Evolutionary conservation across 352 stramenopile genomes (phyloP), one percentile per base, ranked within the genome.

Genomic region (Elongisporangium undulatum): DNA sequence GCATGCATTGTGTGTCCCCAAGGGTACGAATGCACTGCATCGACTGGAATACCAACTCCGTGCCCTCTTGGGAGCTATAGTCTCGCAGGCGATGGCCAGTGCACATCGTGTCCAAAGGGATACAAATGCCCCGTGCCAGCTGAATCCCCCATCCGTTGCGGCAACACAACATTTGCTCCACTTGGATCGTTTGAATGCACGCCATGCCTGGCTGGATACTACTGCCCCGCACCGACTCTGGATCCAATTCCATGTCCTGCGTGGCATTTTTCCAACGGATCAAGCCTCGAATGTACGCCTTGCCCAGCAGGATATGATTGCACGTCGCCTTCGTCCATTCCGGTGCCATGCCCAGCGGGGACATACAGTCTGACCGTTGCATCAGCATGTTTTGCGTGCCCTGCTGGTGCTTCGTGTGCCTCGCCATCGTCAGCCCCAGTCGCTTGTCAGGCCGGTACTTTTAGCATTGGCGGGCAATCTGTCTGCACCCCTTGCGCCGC

Each of bases 291-390:
- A 13, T 87, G 78, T 53, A 74, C 59, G 2, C 66, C 71, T 7
- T 91, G 82, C 41, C 58, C 72, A 45, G 57, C 59, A n/a, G 82
- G 79, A 49, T 77, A 77, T 60, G 69, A 85, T 51, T 91, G 82
- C 26, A 64, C 79, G 1, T 75, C 62, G 15, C 50, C 69, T 12
- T 70, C 64, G 9, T 72, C 64, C 17, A 53, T 21, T 8, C 78
- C 81, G 22, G 62, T 65, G 2, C 7, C 26, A 7, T 90, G 81
- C 52, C 26, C 68, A 51, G 64, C 50, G 19, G 81, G 81, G 19
- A 80, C 67, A 0, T 88, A 84, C 53, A 88, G 66, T 20, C 50
- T 80, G 20, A 63, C 45, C n/a, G 16, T 58, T 19, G 74, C 60
- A 15, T 79, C 75, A 1, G 5, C 62, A 0, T 89, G 79, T 53